These are phyloP conservation scores for Phycomyces nitens DNA, from an alignment of 192 early-diverging fungal genomes.

Conservation along the genomic window DNA sequence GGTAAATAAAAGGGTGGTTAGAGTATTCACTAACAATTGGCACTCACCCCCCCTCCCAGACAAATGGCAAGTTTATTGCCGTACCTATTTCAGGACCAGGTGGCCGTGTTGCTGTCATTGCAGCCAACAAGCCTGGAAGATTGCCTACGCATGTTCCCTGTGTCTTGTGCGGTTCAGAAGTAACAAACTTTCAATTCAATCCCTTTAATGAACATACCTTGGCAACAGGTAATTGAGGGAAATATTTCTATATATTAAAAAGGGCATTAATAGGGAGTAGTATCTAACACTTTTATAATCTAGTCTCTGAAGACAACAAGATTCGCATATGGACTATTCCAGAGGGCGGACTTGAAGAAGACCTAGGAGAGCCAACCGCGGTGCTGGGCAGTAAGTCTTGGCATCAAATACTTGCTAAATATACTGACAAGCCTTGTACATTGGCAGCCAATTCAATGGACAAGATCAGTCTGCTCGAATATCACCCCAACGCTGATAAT, in stretches of 20 bases:
- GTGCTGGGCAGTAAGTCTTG: conserved; percentile 19
- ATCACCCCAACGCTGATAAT: conserved; percentile 58
- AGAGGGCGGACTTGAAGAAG: conserved; percentile 51
- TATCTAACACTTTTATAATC: too few species aligned
- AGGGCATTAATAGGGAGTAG: too few species aligned
- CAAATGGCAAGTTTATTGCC: conserved; percentile 60
- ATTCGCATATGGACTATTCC: conserved; percentile 55
- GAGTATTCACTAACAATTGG: too few species aligned
- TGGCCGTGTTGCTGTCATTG: conserved; percentile 72
- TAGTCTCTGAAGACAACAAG: conserved; percentile 62
- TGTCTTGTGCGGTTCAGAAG: conserved; percentile 55
- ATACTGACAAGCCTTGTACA: not conserved
- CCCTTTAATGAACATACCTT: conserved; percentile 63
- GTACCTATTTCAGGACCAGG: conserved; percentile 74
- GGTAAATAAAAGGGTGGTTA: conserved; percentile 39
- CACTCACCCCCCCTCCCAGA: conserved; percentile 26
- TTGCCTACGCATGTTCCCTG: conserved; percentile 55
- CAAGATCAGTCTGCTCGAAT: conserved; percentile 47
- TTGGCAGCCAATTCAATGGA: conserved; percentile 41
- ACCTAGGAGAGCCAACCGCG: conserved; percentile 37
- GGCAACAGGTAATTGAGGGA: conserved; percentile 37
- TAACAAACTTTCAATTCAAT: conserved; percentile 68
- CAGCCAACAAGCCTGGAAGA: conserved; percentile 65
- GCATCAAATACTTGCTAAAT: not conserved
- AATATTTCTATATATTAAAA: not conserved